Base-by-base conservation (phyloP, 495 filamentous ascomycete genomes). In the Daldinia caldariorum region DNA sequence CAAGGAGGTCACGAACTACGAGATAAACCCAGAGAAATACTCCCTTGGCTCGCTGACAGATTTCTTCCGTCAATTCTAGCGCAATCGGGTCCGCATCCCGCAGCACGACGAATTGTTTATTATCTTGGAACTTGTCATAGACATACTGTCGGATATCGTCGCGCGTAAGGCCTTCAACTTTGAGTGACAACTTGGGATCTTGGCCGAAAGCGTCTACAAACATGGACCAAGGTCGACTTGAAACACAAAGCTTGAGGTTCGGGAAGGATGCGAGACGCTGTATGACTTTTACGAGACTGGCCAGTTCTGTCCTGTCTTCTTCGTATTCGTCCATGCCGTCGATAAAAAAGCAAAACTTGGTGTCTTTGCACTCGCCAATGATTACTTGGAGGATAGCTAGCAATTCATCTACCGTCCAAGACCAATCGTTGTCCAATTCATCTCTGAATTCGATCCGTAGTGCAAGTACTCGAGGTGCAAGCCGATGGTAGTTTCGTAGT, bases 241-340 rank as follows among this genome's bases (percentile, higher is more conserved):
- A 83, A 2, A 85, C 63, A 61, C 85, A 88, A 6, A 82, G 14
- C 56, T 86, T 87, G 58, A 86, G 63, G 61, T 81, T 67, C 29
- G 49, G 32, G 38, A 59, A 20, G 20, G 38, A 22, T 5, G 35
- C n/a, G 10, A 64, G 54, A 37, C 31, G 47, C 38, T 34, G 20
- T 35, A 35, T 35, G 34, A 1, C 6, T 35, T 35, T 7, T 8
- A 79, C 58, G 1, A 77, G 45, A 37, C 69, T 41, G 18, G 55
- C 47, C 9, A 76, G 31, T 0, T 57, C 63, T 20, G 51, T 55
- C 6, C 29, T 63, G 39, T 73, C 58, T 4, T 73, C 81, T 1
- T 78, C 59, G 61, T 71, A 82, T 56, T 86, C 83, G 53, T 84
- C 83, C 0, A 85, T 69, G 1, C 82, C 83, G 63, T 86, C 85